Percentiles rank a stretch among this genome's conserved stretches.
phyloP scores from a whole-genome alignment of 768 basidiomycete genomes.

The Collybiopsis luxurians region DNA sequence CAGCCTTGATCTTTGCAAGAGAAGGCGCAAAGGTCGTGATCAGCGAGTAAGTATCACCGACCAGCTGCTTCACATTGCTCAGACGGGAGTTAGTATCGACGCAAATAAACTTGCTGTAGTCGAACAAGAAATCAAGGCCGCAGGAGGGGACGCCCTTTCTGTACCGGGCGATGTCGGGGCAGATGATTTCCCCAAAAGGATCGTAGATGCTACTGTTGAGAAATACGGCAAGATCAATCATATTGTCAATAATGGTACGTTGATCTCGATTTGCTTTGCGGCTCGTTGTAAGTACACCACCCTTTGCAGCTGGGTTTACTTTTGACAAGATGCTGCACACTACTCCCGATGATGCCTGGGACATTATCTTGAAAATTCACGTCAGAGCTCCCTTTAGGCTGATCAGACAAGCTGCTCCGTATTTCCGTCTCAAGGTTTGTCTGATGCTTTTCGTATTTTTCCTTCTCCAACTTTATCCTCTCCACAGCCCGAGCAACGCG shows the following conservation, averaged over 20 bases:
- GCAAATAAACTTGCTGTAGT: slow-evolving; percentile 63
- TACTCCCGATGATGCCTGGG: slow-evolving; percentile 78
- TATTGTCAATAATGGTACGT: slow-evolving; percentile 75
- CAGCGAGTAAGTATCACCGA: slow-evolving; percentile 58
- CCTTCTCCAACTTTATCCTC: background rate
- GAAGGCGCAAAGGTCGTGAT: slow-evolving; percentile 88
- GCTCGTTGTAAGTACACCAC: background rate
- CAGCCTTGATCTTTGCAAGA: slow-evolving; percentile 74
- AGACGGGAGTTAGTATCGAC: slow-evolving; percentile 82
- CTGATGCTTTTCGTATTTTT: background rate
- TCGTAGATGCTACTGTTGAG: slow-evolving; percentile 72
- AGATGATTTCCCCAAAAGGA: slow-evolving; percentile 78
- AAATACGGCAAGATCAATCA: slow-evolving; percentile 86
- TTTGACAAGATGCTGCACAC: slow-evolving; percentile 89
- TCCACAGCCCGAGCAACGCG: slow-evolving; percentile 48
- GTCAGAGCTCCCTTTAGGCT: slow-evolving; percentile 86
- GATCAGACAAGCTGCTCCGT: slow-evolving; percentile 79
- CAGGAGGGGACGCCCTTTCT: slow-evolving; percentile 70
- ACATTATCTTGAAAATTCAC: slow-evolving; percentile 82
- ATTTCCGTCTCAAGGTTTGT: slow-evolving; percentile 71
- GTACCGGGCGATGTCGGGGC: slow-evolving; percentile 81
- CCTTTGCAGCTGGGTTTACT: slow-evolving; percentile 63
- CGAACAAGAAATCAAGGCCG: slow-evolving; percentile 67
- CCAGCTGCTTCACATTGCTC: too few relatives aligned
- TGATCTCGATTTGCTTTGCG: background rate